phyloP scores from a whole-genome alignment of 352 stramenopile species.

The Albugo candida region DNA sequence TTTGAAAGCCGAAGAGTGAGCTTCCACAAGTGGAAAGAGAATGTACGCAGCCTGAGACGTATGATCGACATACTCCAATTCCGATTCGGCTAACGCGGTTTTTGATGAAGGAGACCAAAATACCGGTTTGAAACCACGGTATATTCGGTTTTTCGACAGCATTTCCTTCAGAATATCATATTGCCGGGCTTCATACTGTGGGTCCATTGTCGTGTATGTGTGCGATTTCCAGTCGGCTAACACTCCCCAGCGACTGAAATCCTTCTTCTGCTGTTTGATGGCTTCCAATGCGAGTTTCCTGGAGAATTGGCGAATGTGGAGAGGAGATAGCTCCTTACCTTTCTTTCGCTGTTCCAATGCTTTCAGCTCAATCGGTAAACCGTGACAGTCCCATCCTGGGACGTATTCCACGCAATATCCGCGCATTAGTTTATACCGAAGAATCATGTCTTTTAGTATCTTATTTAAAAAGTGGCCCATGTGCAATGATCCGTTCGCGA shows the following conservation, averaged over 20 bases:
- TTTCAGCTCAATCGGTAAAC: constrained; percentile 97
- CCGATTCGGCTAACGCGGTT: constrained; percentile 95
- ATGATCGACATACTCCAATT: constrained; percentile 97
- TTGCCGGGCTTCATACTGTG: constrained; percentile 90
- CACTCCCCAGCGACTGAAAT: constrained; percentile 91
- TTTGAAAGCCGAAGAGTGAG: constrained; percentile 5
- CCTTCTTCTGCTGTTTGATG: constrained; percentile 81
- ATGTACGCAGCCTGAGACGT: constrained; percentile 92
- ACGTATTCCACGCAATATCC: constrained; percentile 90
- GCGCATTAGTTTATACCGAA: constrained; percentile 87
- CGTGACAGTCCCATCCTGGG: constrained; percentile 98
- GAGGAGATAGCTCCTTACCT: constrained; percentile 40
- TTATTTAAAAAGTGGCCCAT: constrained; percentile 92
- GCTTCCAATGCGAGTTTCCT: constrained; percentile 84
- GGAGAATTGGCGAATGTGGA: constrained; percentile 83
- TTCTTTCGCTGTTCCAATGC: constrained; percentile 85
- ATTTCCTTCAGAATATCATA: constrained; percentile 95
- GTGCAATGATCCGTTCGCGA: constrained; percentile 97
- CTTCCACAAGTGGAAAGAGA: constrained; percentile 43
- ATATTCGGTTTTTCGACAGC: constrained; percentile 90
- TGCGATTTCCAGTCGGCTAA: constrained; percentile 59
- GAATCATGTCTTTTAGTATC: constrained; percentile 97
- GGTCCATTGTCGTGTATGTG: constrained; percentile 90
- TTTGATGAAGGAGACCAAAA: constrained; percentile 95
- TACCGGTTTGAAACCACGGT: constrained; percentile 95